A percentile compares a stretch with the other conserved stretches of the same genome.
Evolutionary conservation across 2,329 filamentous ascomycete genomes (phyloP).

Genomic region (Peltaster fructicola): DNA sequence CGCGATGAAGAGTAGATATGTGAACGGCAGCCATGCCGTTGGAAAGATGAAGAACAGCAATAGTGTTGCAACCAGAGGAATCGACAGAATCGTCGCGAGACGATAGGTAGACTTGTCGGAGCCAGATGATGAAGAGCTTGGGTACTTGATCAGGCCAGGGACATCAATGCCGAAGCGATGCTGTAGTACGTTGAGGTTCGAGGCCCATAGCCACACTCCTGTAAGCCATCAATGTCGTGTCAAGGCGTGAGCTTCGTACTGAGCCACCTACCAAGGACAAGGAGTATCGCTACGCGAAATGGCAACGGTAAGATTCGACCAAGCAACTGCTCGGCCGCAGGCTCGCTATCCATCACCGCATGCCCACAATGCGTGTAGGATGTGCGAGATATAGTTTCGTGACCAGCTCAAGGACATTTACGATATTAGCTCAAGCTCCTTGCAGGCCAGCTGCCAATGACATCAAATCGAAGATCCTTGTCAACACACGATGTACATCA

Average conservation of each 20-base stretch:
- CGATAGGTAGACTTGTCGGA: conserved; percentile 77
- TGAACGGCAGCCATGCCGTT: conserved; percentile 64
- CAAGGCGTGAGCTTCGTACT: not conserved
- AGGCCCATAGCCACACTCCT: conserved; percentile 91
- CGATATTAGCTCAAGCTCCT: too few species aligned
- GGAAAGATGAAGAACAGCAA: conserved; percentile 72
- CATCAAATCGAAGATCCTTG: too few species aligned
- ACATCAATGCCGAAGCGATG: conserved; percentile 55
- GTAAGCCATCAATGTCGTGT: conserved; percentile 1
- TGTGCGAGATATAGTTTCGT: too few species aligned
- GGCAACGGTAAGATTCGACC: conserved; percentile 75
- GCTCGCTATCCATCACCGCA: too few species aligned
- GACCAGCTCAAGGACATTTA: too few species aligned
- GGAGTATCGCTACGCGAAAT: conserved; percentile 70
- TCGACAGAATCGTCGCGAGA: conserved; percentile 58
- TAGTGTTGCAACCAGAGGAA: conserved; percentile 53
- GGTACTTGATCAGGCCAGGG: conserved; percentile 58
- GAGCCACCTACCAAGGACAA: conserved; percentile 55
- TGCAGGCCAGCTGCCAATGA: too few species aligned
- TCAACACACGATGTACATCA: too few species aligned
- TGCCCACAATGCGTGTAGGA: too few species aligned
- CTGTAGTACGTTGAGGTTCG: conserved; percentile 83
- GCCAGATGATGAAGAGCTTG: conserved; percentile 45
- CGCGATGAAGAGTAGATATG: conserved; percentile 60
- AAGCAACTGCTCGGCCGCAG: conserved; percentile 26